Base-by-base conservation (phyloP, 306 rosid genomes). In the Adenanthera pavonina region DNA sequence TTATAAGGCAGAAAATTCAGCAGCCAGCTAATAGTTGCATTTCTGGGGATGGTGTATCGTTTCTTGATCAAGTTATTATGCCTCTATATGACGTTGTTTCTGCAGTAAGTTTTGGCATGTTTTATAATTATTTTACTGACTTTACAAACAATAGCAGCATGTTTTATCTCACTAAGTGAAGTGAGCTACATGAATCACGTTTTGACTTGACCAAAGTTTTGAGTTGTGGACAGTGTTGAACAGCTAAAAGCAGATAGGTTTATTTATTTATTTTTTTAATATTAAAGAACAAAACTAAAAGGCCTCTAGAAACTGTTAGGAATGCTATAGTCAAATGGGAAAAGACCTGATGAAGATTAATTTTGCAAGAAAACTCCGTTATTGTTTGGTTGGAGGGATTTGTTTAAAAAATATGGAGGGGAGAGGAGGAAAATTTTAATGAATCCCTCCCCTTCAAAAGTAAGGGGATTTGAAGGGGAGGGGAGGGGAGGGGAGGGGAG, bases 21-120 rank as follows among this genome's bases (percentile, higher is more conserved):
- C 90, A 92, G 87, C 97, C 92, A 67, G 99, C 99, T 62, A 87
- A 87, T 59, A 95, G 99, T 87, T 95, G 99, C 87, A 82, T 6
- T 11, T 83, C 92, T 79, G 85, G 75, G 53, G 81, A 84, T 80
- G 91, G 88, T 69, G 95, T 90, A 82, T 93, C 97, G 34, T 95
- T 95, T 83, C 97, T 95, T 72, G 95, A 93, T 84, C 72, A 88
- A 56, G 98, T 95, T 76, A 90, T 95, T 70, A 57, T 56, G 85
- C 99, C 91, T 74, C 90, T 95, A 8, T 95, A 92, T 66, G 98
- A 90, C 4, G 86, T 92, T 84, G 35, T 93, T 76, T 86, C 93
- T 75, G 97, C 96, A 54, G 99, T 95, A 92, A 81, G 97, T 91
- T 60, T 78, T 61, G 17, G 51, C 19, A 36, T 41, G 30, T 41